Percentiles rank a stretch among this genome's conserved stretches.
Evolutionary conservation across 106 monocot species (phyloP).

Genomic region (Platanthera zijinensis): DNA sequence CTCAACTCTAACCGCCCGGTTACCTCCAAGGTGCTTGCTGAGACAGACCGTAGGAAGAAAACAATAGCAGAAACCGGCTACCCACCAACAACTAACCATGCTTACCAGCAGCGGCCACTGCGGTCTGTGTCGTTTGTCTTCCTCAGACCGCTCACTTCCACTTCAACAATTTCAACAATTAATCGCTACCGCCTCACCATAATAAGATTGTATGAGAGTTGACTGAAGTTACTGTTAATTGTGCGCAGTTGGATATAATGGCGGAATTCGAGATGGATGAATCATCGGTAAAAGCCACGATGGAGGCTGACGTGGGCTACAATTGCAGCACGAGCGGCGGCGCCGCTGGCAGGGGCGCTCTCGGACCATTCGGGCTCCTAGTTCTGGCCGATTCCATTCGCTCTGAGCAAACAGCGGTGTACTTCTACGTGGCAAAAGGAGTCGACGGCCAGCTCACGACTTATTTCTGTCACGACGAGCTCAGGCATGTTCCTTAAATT

Average conservation of each 20-base stretch:
- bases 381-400: conserved; percentile 51
- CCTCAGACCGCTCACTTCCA: no score
- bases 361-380: conserved; percentile 85
- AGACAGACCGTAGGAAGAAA: no score
- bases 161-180: no score
- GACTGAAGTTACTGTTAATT: no score
- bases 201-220: no score
- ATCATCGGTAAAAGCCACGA: conserved; percentile 16
- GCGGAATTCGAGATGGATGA: conserved; percentile 57
- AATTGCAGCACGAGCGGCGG: conserved; percentile 88
- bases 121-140: no score
- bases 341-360: conserved; percentile 39
- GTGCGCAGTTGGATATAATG: conserved; percentile 55
- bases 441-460: conserved; percentile 45
- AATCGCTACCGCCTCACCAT: no score
- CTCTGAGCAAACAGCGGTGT: conserved; percentile 72
- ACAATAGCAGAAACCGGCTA: no score
- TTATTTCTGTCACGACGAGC: conserved; percentile 76
- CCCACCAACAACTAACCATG: no score
- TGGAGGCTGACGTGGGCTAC: conserved; percentile 55
- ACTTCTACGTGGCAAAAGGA: conserved; percentile 56
- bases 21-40: no score
- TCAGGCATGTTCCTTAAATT: conserved; percentile 28
- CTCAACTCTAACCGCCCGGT: no score
- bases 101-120: no score